These are phyloP conservation scores for Agrocybe pediades DNA, from an alignment of 768 basidiomycete species.

Conservation along the genomic window DNA sequence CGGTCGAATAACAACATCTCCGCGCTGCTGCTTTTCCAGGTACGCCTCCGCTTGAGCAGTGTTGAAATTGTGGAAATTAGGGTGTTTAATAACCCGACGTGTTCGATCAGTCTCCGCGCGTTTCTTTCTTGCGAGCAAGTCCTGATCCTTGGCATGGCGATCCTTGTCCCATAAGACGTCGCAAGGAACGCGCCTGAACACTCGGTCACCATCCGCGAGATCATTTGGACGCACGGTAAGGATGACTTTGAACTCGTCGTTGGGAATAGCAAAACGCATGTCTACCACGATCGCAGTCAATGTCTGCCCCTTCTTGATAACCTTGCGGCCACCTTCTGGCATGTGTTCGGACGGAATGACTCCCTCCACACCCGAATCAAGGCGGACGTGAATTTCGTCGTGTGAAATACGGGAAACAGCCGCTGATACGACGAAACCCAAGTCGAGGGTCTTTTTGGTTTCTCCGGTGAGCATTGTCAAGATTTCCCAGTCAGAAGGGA, in stretches of 20 bases:
- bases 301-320: conserved; percentile 78
- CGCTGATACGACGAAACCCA: conserved; percentile 82
- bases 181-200: conserved; percentile 57
- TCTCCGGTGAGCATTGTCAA: conserved; percentile 97
- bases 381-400: conserved; percentile 60
- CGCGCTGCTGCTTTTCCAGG: conserved; percentile 87
- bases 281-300: conserved; percentile 78
- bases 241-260: conserved; percentile 68
- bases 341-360: conserved; percentile 64
- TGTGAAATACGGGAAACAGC: conserved; percentile 59
- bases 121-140: conserved; percentile 81
- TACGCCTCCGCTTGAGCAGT: conserved; percentile 86
- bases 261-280: conserved; percentile 61
- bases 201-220: conserved; percentile 60
- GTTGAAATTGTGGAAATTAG: conserved; percentile 96
- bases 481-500: conserved; percentile 76
- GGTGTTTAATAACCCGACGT: conserved; percentile 92
- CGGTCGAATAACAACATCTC: conserved; percentile 95
- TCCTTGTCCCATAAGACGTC: conserved; percentile 68
- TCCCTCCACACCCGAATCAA: conserved; percentile 96
- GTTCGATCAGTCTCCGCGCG: conserved; percentile 78
- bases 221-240: conserved; percentile 72
- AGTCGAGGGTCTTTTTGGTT: conserved; percentile 72
- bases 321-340: conserved; percentile 44
- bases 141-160: conserved; percentile 67